phyloP scores from a whole-genome alignment of 805 yeast species.

The Kazachstania kunashirensis region DNA sequence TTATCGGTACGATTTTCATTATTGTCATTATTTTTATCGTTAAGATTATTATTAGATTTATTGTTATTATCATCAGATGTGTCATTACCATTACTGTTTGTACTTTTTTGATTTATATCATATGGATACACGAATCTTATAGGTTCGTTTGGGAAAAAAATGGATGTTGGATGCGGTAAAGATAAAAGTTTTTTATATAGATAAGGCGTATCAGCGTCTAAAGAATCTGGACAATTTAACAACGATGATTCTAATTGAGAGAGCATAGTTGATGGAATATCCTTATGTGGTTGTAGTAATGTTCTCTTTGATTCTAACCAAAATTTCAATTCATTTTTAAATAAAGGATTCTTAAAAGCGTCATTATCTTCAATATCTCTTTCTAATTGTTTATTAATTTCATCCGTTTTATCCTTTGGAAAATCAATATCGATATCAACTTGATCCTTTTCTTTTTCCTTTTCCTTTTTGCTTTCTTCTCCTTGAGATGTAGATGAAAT shows the following conservation, averaged over 20 bases:
- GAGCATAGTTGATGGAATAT: conserved; percentile 23
- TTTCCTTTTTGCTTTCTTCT: background rate
- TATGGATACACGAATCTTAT: conserved; percentile 25
- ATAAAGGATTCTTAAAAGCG: conserved; percentile 24
- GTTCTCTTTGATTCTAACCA: conserved; percentile 25
- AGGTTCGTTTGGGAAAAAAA: conserved; percentile 63
- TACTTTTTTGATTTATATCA: conserved; percentile 7
- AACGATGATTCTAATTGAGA: conserved; percentile 60
- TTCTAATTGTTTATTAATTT: conserved; percentile 21
- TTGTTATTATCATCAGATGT: conserved; percentile 38
- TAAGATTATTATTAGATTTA: background rate
- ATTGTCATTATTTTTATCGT: conserved; percentile 1
- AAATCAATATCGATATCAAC: conserved; percentile 12
- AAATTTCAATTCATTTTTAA: conserved; percentile 23
- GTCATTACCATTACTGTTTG: conserved; percentile 33
- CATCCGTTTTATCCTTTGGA: conserved; percentile 23
- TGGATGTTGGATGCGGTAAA: conserved; percentile 81
- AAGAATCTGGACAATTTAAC: conserved; percentile 86
- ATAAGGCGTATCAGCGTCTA: conserved; percentile 75
- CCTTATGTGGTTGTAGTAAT: conserved; percentile 23
- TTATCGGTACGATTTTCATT: conserved; percentile 5
- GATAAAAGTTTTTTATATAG: conserved; percentile 54
- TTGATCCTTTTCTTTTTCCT: background rate
- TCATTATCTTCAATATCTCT: conserved; percentile 17
- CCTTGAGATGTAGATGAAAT: background rate